Percentiles rank a stretch among this genome's conserved stretches.
These are phyloP conservation scores for Paxillus ammoniavirescens DNA, from an alignment of 768 basidiomycete species.

Conservation along the genomic window DNA sequence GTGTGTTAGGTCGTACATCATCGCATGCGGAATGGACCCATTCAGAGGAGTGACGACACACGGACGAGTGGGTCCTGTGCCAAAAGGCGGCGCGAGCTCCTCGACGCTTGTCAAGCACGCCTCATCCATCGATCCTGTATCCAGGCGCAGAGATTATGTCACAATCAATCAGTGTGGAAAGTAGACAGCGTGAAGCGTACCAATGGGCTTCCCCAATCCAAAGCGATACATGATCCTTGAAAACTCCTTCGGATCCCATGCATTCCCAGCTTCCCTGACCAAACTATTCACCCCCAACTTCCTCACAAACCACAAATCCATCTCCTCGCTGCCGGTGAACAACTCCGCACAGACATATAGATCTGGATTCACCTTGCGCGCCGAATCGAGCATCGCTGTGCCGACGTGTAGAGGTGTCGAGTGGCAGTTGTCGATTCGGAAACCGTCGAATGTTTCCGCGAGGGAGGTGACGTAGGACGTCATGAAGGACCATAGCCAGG, in stretches of 20 bases:
- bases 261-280: slow-evolving; percentile 94
- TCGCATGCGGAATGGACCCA: slow-evolving; percentile 87
- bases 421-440: slow-evolving; percentile 98
- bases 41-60: slow-evolving; percentile 77
- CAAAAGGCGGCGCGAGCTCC: slow-evolving; percentile 78
- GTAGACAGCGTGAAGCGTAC: slow-evolving; percentile 35
- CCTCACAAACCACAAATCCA: slow-evolving; percentile 88
- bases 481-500: slow-evolving; percentile 95
- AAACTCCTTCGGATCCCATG: slow-evolving; percentile 83
- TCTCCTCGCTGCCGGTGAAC: slow-evolving; percentile 94
- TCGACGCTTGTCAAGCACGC: slow-evolving; percentile 78
- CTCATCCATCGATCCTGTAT: slow-evolving; percentile 85
- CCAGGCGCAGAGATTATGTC: neutral
- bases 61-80: slow-evolving; percentile 72
- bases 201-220: slow-evolving; percentile 92
- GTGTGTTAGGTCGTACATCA: slow-evolving; percentile 95
- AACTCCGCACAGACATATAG: slow-evolving; percentile 97
- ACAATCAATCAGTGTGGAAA: neutral
- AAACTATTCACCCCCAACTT: slow-evolving; percentile 91
- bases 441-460: slow-evolving; percentile 87
- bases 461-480: slow-evolving; percentile 77
- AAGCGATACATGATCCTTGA: slow-evolving; percentile 86
- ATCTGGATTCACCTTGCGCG: slow-evolving; percentile 83
- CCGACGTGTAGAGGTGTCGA: slow-evolving; percentile 97
- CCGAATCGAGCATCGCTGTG: slow-evolving; percentile 89